phyloP scores from a whole-genome alignment of 768 basidiomycete species.

The Collybiopsis confluens region DNA sequence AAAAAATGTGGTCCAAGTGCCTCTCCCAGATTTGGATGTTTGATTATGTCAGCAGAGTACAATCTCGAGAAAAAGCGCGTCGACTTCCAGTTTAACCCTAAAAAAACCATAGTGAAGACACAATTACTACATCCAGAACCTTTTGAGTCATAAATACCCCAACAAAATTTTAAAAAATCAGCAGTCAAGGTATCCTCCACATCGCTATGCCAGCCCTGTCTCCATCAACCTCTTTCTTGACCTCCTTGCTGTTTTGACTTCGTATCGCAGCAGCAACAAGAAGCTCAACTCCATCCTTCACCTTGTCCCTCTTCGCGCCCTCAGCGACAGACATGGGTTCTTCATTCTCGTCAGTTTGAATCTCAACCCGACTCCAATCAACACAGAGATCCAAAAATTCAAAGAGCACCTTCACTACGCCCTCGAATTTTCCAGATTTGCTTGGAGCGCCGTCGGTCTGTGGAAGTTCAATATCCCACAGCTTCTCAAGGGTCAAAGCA shows the following conservation, averaged over 20 bases:
- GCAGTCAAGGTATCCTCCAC: conserved; percentile 55
- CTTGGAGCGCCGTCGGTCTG: conserved; percentile 23
- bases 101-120: too few relatives aligned
- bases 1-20: too few relatives aligned
- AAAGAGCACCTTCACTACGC: conserved; percentile 49
- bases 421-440: conserved; percentile 38
- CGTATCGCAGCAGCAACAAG: conserved; percentile 53
- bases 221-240: conserved; percentile 50
- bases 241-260: conserved; percentile 48
- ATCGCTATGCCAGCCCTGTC: conserved; percentile 60
- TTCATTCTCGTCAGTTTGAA: conserved; percentile 19
- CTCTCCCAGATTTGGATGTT: too few relatives aligned
- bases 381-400: conserved; percentile 61
- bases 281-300: conserved; percentile 45
- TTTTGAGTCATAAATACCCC: too few relatives aligned
- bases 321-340: conserved; percentile 15
- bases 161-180: neutral
- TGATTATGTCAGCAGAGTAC: too few relatives aligned
- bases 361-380: conserved; percentile 52
- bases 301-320: conserved; percentile 30
- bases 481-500: conserved; percentile 48
- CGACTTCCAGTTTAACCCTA: too few relatives aligned
- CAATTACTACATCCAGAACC: too few relatives aligned
- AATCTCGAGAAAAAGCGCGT: too few relatives aligned
- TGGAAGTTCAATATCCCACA: conserved; percentile 50